Base-by-base conservation (phyloP, 495 filamentous ascomycete genomes). In the Pseudoneurospora amorphoporcata region DNA sequence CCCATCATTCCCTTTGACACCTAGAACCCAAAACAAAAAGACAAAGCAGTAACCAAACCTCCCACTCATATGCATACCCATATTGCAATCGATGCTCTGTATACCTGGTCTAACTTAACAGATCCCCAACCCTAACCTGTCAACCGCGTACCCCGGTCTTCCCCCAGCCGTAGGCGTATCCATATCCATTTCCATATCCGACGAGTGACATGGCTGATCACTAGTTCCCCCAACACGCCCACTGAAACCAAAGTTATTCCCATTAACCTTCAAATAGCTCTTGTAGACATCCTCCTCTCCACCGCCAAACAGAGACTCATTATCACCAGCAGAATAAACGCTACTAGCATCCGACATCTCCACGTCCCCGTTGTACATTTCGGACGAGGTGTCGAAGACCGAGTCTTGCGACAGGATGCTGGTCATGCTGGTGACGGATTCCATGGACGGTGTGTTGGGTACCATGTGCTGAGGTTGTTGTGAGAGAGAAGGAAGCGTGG, bases 331-430 rank as follows among this genome's bases (percentile, higher is more conserved):
- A 10, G 78, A 80, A 37, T 73, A 70, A 16, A 77, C 71, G 39
- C 81, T 83, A 39, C 77, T 79, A 19, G 75, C 77, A 71, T 86
- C 83, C 32, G 81, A 82, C 81, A 83, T 84, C 69, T 85, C 84
- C 16, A 85, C 75, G 42, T 85, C 83, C 72, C 68, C 73, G 5
- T n/a, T 41, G 14, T 41, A 32, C 8, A 32, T 23, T 29, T 8
- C 35, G 32, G 43, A 39, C 23, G 65, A 70, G 6, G 9, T 43
- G 16, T 47, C n/a, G 12, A 41, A 32, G 16, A 16, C 43, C 7
- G 39, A 70, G n/a, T 71, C 16, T 32, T 42, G 35, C 16, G 38
- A 35, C 47, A 19, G 38, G 38, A 38, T 41, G 71, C 58, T 72
- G 68, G 61, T 43, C 69, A 19, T 35, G 29, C 37, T 37, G 14